Percentiles rank a stretch among this genome's conserved stretches.
Conservation (phyloP, 192 early-diverging fungal species). For the Chytriomyces sp. region DNA sequence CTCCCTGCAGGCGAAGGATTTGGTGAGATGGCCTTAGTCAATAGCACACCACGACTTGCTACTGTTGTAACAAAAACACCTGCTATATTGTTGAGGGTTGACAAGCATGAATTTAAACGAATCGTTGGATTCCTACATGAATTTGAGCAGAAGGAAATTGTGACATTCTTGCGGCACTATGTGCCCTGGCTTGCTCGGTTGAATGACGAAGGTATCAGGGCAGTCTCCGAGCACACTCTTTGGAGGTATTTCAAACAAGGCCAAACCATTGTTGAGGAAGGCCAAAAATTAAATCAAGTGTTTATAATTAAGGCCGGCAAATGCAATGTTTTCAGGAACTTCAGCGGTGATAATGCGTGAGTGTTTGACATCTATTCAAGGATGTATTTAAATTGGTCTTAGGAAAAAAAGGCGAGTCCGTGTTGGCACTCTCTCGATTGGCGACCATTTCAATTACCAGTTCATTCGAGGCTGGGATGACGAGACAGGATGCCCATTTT, state of each 20-base stretch:
- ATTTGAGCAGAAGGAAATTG: slow-evolving; percentile 8
- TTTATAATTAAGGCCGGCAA: slow-evolving; percentile 8
- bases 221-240: background rate
- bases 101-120: background rate
- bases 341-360: background rate
- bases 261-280: slow-evolving; percentile 11
- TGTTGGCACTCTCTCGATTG: background rate
- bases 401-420: background rate
- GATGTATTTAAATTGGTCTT: background rate
- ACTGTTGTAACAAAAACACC: background rate
- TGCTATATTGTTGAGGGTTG: background rate
- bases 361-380: background rate
- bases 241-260: background rate
- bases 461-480: background rate
- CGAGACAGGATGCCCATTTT: background rate
- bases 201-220: background rate
- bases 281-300: slow-evolving; percentile 5
- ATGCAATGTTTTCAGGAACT: background rate
- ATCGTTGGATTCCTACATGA: slow-evolving; percentile 3
- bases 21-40: slow-evolving; percentile 18
- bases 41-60: background rate
- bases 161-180: slow-evolving; percentile 10
- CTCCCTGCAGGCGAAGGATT: slow-evolving; percentile 1
- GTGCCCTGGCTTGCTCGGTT: slow-evolving; percentile 9
- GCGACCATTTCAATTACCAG: slow-evolving; percentile 17